A percentile compares a stretch with the other conserved stretches of the same genome.
These are phyloP conservation scores for Pittosporum tobira DNA, from an alignment of 129 eudicot genomes.

Conservation along the genomic window DNA sequence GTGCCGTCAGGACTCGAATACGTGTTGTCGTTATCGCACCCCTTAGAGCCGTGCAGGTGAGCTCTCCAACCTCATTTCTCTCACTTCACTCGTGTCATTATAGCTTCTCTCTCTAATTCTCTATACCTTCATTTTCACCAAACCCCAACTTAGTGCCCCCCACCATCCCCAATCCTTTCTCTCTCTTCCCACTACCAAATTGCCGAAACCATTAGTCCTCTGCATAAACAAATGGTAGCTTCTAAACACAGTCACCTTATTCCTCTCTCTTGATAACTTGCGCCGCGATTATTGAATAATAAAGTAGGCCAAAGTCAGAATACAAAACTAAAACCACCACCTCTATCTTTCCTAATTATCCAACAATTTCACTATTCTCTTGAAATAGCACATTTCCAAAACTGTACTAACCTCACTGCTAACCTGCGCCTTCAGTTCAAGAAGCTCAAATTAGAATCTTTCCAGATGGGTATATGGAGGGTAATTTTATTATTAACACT, in stretches of 20 bases:
- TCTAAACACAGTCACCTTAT: constrained; percentile 11
- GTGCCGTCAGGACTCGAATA: no score
- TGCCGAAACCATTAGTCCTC: background rate
- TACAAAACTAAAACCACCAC: background rate
- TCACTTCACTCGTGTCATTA: background rate
- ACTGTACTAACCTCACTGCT: constrained; percentile 3
- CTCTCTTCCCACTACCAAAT: constrained; percentile 1
- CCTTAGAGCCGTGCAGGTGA: constrained; percentile 3
- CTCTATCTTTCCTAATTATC: background rate
- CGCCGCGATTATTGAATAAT: constrained; percentile 7
- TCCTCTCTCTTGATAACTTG: constrained; percentile 7
- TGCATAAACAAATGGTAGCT: background rate
- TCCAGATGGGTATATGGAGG: background rate
- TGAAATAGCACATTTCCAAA: constrained; percentile 10
- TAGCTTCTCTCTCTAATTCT: no score
- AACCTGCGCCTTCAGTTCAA: background rate
- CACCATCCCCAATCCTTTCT: background rate
- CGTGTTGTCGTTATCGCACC: constrained; percentile 6
- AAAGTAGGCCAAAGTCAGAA: no score
- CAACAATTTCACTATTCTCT: background rate
- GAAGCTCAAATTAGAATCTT: no score
- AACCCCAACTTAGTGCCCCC: constrained; percentile 17
- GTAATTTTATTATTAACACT: constrained; percentile 10
- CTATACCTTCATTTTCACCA: constrained; percentile 19
- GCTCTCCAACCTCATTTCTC: constrained; percentile 3